Evolutionary conservation across 345 rosid genomes (phyloP).

Genomic region (Mallotus nudiflorus): DNA sequence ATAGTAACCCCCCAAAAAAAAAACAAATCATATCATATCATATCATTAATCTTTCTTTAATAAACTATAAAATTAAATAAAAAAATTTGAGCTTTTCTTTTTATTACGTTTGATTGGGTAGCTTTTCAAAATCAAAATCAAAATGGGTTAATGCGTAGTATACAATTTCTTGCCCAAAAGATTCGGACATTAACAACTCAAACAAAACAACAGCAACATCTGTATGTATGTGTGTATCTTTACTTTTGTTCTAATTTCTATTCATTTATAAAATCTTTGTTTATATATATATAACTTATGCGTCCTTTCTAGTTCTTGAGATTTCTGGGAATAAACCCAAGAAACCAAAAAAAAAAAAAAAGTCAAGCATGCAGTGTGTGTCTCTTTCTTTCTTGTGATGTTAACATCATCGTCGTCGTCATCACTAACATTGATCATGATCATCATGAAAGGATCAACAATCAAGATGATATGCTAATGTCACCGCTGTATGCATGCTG

Average conservation of each 20-base stretch:
- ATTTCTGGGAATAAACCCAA: slow-evolving; percentile 17
- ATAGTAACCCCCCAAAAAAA: not conserved
- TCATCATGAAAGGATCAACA: too few relatives aligned
- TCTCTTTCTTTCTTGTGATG: too few relatives aligned
- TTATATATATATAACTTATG: not conserved
- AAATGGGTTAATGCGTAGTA: not conserved
- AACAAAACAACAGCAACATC: slow-evolving; percentile 22
- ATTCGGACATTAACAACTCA: slow-evolving; percentile 26
- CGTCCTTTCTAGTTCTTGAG: slow-evolving; percentile 25
- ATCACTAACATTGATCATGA: too few relatives aligned
- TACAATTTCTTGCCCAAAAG: slow-evolving; percentile 19
- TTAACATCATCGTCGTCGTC: too few relatives aligned
- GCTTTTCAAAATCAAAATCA: slow-evolving; percentile 19
- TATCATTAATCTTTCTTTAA: not conserved
- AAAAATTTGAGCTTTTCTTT: slow-evolving; percentile 1
- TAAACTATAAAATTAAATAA: not conserved
- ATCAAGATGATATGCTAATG: too few relatives aligned
- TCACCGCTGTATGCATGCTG: too few relatives aligned
- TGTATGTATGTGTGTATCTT: not conserved
- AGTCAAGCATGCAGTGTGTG: too few relatives aligned
- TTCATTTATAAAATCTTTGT: not conserved
- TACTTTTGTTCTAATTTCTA: slow-evolving; percentile 17
- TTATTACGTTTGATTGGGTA: slow-evolving; percentile 19
- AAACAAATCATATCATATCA: not conserved
- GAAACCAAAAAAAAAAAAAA: not conserved